Conservation (phyloP, 2,329 filamentous ascomycete species). For the Phyllosticta citrichinensis region DNA sequence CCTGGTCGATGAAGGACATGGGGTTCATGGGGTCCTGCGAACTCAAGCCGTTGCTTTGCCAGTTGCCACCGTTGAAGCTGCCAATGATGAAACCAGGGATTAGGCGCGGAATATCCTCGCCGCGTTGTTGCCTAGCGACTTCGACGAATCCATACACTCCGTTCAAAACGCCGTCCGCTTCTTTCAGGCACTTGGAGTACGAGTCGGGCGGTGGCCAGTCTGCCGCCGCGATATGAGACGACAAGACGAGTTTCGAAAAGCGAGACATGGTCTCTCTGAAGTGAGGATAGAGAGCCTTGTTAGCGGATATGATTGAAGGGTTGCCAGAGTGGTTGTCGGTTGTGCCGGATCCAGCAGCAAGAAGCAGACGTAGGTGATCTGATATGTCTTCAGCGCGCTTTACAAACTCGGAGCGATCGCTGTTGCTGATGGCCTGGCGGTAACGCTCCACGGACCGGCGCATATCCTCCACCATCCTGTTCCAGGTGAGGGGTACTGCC, state of each 20-base stretch:
- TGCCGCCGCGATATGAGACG: conserved; percentile 91
- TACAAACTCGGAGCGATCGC: conserved; percentile 81
- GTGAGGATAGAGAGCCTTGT: conserved; percentile 93
- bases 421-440: conserved; percentile 75
- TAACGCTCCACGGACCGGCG: conserved; percentile 82
- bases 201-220: conserved; percentile 94
- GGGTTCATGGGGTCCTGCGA: conserved; percentile 57
- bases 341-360: conserved; percentile 93
- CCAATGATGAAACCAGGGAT: conserved; percentile 89
- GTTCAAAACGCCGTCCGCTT: conserved; percentile 91
- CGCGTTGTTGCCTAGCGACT: conserved; percentile 83
- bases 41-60: conserved; percentile 59
- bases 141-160: conserved; percentile 96
- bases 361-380: conserved; percentile 81
- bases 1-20: conserved; percentile 69
- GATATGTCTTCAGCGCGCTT: conserved; percentile 95
- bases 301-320: conserved; percentile 97
- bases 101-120: conserved; percentile 85
- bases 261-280: conserved; percentile 99
- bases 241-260: conserved; percentile 97
- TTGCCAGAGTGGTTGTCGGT: conserved; percentile 98
- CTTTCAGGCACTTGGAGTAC: conserved; percentile 86
- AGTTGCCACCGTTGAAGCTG: conserved; percentile 73
- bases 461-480: conserved; percentile 84
- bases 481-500: conserved; percentile 76